Base-by-base conservation (phyloP, 177 flowering plant genomes). In the Vitis hybrid region DNA sequence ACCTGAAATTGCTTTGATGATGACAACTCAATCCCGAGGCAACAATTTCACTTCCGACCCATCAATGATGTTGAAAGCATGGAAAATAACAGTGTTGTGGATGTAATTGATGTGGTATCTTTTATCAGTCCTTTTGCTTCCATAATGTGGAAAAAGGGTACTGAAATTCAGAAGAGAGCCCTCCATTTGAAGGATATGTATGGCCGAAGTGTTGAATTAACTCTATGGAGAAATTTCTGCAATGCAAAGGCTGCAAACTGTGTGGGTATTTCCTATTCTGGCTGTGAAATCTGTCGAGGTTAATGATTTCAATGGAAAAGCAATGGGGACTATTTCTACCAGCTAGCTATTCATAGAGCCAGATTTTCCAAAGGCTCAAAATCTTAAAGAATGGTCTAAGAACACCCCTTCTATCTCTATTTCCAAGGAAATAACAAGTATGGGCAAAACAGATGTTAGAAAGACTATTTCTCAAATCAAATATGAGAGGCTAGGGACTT, bases 131-230 rank as follows among this genome's bases (percentile, higher is more conserved):
- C 94, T 5, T 72, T 90, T 9, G 50, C 79, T 59, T 77, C 94
- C 31, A 84, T 96, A 72, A 83, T 83, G 90, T 85, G 90, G 45
- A 96, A 94, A 82, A 87, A 92, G 81, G 94, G 97, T 51, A 86
- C 86, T 57, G 97, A 92, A 79, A 88, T 94, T 50, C 85, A 76
- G 39, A 90, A 85, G 76, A 86, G 96, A 80, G 63, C 81, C 59
- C 96, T 96, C 34, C 93, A 86, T 59, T 71, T 94, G 80, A 96
- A 86, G 71, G 99, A 96, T 71, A 90, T 83, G 94, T 96, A 98
- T 68, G 96, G 93, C 16, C 81, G 90, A 74, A 92, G 98, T 81
- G 93, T 92, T 66, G 99, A 96, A 69, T 55, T 94, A 56, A 92
- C 97, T 16, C 59, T 96, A 3, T 96, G 99, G 99, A 98, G 98